phyloP scores from a whole-genome alignment of 2,329 filamentous ascomycete species.

The Colletotrichum liriopes region DNA sequence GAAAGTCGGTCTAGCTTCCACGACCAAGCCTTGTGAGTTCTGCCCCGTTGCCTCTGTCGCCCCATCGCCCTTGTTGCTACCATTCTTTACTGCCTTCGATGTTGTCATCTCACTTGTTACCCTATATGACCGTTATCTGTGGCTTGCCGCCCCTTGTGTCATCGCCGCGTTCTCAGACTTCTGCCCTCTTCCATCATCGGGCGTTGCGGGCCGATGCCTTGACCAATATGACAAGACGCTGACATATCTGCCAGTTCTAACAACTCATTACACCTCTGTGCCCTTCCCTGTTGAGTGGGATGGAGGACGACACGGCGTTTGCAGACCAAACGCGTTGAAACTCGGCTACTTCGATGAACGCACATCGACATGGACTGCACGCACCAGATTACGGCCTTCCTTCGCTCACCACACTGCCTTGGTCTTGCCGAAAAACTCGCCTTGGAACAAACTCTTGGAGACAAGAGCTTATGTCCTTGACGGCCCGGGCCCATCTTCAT shows the following conservation, averaged over 20 bases:
- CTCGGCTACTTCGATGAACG: constrained; percentile 64
- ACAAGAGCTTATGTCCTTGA: constrained; percentile 49
- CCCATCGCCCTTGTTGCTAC: background rate
- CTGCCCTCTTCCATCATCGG: background rate
- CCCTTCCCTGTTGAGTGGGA: constrained; percentile 51
- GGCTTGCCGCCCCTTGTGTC: no score
- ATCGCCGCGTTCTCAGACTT: no score
- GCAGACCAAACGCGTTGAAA: constrained; percentile 61
- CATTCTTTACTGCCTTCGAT: background rate
- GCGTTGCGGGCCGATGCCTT: background rate
- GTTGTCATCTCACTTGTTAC: no score
- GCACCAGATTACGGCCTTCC: constrained; percentile 50
- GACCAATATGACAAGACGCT: background rate
- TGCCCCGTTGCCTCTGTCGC: background rate
- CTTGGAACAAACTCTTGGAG: constrained; percentile 52
- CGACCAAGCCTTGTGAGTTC: constrained; percentile 51
- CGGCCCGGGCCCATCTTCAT: constrained; percentile 65
- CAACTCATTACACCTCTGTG: constrained; percentile 48
- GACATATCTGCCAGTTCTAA: constrained; percentile 43
- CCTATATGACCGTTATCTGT: no score
- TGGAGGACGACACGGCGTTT: constrained; percentile 51
- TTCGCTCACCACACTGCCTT: constrained; percentile 63
- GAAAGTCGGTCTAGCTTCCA: constrained; percentile 49
- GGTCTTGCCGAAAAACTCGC: constrained; percentile 54
- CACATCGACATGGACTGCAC: constrained; percentile 56